Conservation (phyloP, 345 rosid genomes). For the Citrus medica region DNA sequence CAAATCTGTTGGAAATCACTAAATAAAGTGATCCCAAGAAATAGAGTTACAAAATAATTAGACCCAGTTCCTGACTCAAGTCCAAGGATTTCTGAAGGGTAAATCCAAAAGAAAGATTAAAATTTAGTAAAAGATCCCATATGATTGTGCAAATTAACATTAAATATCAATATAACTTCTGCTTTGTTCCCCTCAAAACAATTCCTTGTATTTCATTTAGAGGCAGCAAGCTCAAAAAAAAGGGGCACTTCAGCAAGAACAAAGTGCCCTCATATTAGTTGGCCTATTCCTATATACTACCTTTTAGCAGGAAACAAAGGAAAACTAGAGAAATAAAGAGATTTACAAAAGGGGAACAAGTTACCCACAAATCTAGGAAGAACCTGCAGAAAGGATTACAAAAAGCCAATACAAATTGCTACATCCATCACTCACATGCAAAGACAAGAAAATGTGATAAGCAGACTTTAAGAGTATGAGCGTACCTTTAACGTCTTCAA, state of each 20-base stretch:
- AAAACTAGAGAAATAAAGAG: not conserved
- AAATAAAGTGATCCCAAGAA: not conserved
- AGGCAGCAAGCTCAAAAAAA: not conserved
- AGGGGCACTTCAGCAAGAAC: not conserved
- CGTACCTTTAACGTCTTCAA: constrained; percentile 40
- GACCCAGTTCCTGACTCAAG: not conserved
- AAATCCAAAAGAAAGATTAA: not conserved
- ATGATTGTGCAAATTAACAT: not conserved
- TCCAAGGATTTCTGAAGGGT: not conserved
- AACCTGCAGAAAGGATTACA: not conserved
- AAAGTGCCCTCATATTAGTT: not conserved
- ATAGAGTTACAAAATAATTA: not conserved
- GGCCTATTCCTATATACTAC: not conserved
- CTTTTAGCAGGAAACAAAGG: not conserved
- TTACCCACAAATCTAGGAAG: not conserved
- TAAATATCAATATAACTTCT: not conserved
- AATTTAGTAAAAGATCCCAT: not conserved
- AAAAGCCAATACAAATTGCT: not conserved
- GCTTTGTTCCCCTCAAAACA: not conserved
- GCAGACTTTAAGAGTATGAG: not conserved
- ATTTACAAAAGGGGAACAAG: not conserved
- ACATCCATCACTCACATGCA: not conserved
- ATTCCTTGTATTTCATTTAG: not conserved
- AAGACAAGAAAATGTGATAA: not conserved
- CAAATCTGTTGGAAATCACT: not conserved